These are phyloP conservation scores for Ceratocystis alfenasii DNA, from an alignment of 2,329 filamentous ascomycete species.

Conservation along the genomic window DNA sequence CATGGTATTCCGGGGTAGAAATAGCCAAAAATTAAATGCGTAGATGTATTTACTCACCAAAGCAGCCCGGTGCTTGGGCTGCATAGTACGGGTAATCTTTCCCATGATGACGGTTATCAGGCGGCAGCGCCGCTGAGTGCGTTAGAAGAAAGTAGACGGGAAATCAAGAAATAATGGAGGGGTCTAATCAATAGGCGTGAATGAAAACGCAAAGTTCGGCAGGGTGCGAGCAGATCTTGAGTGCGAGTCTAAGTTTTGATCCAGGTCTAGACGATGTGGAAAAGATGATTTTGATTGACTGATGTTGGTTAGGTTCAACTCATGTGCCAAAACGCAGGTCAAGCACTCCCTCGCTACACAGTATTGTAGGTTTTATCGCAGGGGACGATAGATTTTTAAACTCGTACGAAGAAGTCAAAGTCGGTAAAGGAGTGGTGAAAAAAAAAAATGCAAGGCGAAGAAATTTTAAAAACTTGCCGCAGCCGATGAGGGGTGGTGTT, in stretches of 20 bases:
- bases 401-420: background rate
- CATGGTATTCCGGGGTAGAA: background rate
- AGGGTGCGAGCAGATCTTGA: background rate
- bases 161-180: background rate
- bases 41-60: slow-evolving; percentile 39
- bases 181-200: background rate
- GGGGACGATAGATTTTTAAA: background rate
- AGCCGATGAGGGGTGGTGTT: slow-evolving; percentile 21
- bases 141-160: background rate
- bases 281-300: background rate
- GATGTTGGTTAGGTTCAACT: background rate
- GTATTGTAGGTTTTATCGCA: background rate
- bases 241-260: background rate
- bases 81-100: slow-evolving; percentile 56
- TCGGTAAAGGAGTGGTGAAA: background rate
- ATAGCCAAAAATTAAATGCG: background rate
- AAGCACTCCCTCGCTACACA: slow-evolving; percentile 1
- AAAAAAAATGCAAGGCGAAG: background rate
- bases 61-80: slow-evolving; percentile 55
- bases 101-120: slow-evolving; percentile 43
- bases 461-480: slow-evolving; percentile 2
- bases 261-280: background rate
- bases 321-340: background rate
- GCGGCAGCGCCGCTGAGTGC: slow-evolving; percentile 20
- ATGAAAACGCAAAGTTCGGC: background rate